phyloP scores from a whole-genome alignment of 129 eudicot species.

The Erigeron canadensis region DNA sequence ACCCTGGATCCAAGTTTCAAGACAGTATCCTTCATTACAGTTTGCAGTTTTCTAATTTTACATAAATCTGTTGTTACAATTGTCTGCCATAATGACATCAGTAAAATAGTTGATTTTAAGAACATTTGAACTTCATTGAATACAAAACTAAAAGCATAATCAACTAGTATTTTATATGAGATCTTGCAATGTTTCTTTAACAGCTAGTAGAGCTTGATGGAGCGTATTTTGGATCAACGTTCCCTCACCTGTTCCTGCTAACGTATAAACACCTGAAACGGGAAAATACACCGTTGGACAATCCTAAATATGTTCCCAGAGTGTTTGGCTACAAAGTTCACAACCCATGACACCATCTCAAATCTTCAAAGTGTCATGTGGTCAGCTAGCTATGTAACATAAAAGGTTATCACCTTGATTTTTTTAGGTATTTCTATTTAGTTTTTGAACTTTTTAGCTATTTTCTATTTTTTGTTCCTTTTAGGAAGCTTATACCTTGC shows the following conservation, averaged over 20 bases:
- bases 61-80: too few species aligned
- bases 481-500: too few species aligned
- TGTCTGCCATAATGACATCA: too few species aligned
- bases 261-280: conserved; percentile 51
- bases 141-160: neutral
- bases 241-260: conserved; percentile 56
- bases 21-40: conserved; percentile 73
- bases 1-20: conserved; percentile 78
- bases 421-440: too few species aligned
- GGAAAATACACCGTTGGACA: conserved; percentile 41
- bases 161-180: neutral
- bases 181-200: conserved; percentile 26
- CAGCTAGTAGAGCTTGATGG: conserved; percentile 45
- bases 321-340: conserved; percentile 60
- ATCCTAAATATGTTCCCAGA: conserved; percentile 34
- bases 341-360: conserved; percentile 40
- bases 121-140: neutral
- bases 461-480: too few species aligned
- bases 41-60: too few species aligned
- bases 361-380: too few species aligned
- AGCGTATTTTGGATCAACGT: conserved; percentile 56
- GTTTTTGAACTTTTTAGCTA: too few species aligned
- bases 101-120: too few species aligned
- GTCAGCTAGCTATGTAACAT: too few species aligned
- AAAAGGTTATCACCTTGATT: too few species aligned